phyloP scores from a whole-genome alignment of 1,284 basidiomycete species.

The Hymenochaete sp. region DNA sequence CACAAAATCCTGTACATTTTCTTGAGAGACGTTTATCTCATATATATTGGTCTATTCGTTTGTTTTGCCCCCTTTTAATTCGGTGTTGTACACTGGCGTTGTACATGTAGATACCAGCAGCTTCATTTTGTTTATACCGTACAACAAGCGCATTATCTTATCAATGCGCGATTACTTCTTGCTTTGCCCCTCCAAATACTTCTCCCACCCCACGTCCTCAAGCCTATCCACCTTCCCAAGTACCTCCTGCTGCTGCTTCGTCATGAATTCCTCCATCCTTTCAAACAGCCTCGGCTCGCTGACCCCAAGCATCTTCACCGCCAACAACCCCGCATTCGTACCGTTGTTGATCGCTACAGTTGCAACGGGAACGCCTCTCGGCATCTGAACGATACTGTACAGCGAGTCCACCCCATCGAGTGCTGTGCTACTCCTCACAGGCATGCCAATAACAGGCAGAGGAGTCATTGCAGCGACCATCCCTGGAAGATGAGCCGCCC shows the following conservation, averaged over 20 bases:
- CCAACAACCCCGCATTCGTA: slow-evolving; percentile 89
- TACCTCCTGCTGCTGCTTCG: slow-evolving; percentile 75
- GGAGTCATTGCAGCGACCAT: slow-evolving; percentile 96
- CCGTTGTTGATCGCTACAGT: slow-evolving; percentile 97
- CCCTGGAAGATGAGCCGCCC: slow-evolving; percentile 94
- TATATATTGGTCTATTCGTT: not conserved
- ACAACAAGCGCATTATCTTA: not conserved
- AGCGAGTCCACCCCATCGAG: slow-evolving; percentile 95
- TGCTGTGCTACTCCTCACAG: slow-evolving; percentile 85
- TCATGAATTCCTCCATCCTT: slow-evolving; percentile 73
- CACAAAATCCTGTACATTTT: not conserved
- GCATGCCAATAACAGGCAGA: slow-evolving; percentile 92
- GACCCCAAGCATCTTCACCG: slow-evolving; percentile 79
- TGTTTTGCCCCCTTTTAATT: not conserved
- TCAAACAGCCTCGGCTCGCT: slow-evolving; percentile 60
- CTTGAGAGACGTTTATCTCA: not conserved
- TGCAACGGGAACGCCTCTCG: slow-evolving; percentile 92
- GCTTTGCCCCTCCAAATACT: slow-evolving; percentile 38
- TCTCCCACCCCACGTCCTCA: slow-evolving; percentile 79
- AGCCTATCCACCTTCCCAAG: slow-evolving; percentile 75
- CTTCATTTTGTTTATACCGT: slow-evolving; percentile 2
- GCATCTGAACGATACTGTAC: slow-evolving; percentile 99
- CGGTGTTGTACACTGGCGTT: not conserved
- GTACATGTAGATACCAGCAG: too few relatives aligned
- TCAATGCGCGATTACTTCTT: not conserved